Evolutionary conservation across 2,329 filamentous ascomycete species (phyloP).

Genomic region (Fusarium duplospermum): DNA sequence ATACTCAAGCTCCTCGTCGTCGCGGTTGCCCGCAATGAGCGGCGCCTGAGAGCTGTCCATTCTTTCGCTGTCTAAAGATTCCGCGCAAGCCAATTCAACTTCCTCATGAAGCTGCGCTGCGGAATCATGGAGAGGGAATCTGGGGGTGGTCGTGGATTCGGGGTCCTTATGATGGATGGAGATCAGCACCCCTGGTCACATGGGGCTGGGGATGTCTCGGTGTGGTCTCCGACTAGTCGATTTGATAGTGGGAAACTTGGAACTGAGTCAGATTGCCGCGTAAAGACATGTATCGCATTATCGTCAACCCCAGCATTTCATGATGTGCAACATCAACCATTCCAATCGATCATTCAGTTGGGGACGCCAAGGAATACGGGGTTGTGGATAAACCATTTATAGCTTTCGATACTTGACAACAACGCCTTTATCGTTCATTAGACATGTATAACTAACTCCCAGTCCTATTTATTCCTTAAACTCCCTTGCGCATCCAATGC

Average conservation of each 20-base stretch:
- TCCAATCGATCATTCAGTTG: not conserved
- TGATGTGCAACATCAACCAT: not conserved
- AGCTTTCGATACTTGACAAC: not conserved
- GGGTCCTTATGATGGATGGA: slow-evolving; percentile 30
- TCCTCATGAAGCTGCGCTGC: slow-evolving; percentile 22
- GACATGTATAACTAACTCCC: not conserved
- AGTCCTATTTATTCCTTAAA: not conserved
- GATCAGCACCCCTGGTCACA: slow-evolving; percentile 43
- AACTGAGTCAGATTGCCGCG: rapidly evolving
- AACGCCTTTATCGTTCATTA: not conserved
- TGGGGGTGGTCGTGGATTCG: slow-evolving; percentile 5
- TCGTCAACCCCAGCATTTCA: not conserved
- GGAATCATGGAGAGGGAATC: slow-evolving; percentile 23
- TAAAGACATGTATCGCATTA: slow-evolving; percentile 27
- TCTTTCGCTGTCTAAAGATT: slow-evolving; percentile 11
- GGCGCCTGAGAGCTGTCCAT: slow-evolving; percentile 55
- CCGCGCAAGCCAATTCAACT: not conserved
- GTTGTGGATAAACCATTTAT: not conserved
- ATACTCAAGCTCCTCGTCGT: slow-evolving; percentile 50
- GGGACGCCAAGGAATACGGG: not conserved
- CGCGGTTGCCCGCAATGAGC: slow-evolving; percentile 49
- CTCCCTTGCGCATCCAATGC: not conserved
- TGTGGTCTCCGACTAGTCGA: not conserved
- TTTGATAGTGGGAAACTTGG: slow-evolving; percentile 7
- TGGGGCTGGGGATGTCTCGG: slow-evolving; percentile 23